Base-by-base conservation (phyloP, 805 yeast species). In the Saccharomycopsis selenospora region DNA sequence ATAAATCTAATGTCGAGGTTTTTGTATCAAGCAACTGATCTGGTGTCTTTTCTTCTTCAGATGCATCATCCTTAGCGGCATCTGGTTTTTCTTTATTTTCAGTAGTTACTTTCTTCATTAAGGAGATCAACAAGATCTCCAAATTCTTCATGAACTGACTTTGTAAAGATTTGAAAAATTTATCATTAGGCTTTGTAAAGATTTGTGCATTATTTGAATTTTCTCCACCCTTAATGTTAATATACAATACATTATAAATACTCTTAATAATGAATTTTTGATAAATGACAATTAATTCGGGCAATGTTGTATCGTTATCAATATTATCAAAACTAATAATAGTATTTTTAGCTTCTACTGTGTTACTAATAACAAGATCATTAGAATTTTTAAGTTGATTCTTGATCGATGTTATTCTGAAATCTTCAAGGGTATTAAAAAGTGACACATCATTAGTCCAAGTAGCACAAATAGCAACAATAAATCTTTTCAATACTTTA, bases 391-490 rank as follows among this genome's bases (percentile, higher is more conserved):
- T 30, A 17, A 52, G 29, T 3, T 48, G 51, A 7, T 45, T 45
- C 23, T 53, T 51, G 17, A 53, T 48, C 23, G 41, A 42, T 3
- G 44, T 40, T 23, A 54, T 46, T 2, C 57, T 45, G 70, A 73
- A 73, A 48, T 69, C 67, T 52, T 77, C 79, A 4, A 69, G 49
- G 6, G 56, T 42, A 4, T 62, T 59, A 25, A 72, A 57, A 33
- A 53, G 55, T 36, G 64, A 61, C 24, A 76, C 65, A 53, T 80
- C 85, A 48, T 75, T 68, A 29, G 70, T 58, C 75, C 80, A 79
- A 3, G 74, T 62, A 0, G 71, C 65, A 46, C 79, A 71, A 3
- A 77, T 69, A 0, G 75, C 76, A 18, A 69, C 66, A 13, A 76
- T 64, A 17, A 73, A 64, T 23, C 73, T 65, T 33, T 72, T 72